Evolutionary conservation across 2,329 filamentous ascomycete genomes (phyloP), one percentile per base, ranked within the genome.

Genomic region (Pseudopithomyces maydicus): DNA sequence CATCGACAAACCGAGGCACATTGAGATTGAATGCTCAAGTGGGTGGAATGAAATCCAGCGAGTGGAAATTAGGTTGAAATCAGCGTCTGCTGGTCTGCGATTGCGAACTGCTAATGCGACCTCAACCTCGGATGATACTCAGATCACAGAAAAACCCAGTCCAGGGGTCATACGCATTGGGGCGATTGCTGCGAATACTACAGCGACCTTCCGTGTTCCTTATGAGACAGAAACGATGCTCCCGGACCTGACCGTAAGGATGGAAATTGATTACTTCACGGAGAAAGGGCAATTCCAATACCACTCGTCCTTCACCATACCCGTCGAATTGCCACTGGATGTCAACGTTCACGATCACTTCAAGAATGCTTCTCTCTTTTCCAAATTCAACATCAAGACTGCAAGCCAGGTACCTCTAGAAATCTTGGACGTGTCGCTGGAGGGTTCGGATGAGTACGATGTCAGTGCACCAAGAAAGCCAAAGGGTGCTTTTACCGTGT

Each of bases 341-440:
- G 95, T 99, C 60, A 98, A 98, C 63, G 95, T 99, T 6, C 93
- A 98, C 68, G 95, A 99, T 66, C 86, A 96, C 26, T 98, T 98
- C 80, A 96, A 97, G 72, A 87, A 91, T 61, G 80, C 87, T 7
- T 83, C 86, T 0, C 82, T 98, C 0, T 95, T 95, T 70, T 97
- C 93, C 0, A 89, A 89, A 10, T 99, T 99, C 73, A 96, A 91
- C 14, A 89, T 99, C 51, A 92, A 91, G 12, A 92, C 93, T 0
- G 89, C 91, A 1, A 91, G 84, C 54, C 74, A 85, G 22, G 88
- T 89, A 29, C 95, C 95, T 0, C 75, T 98, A 10, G 85, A 90
- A 3, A 79, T 99, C 6, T 82, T 90, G 44, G 84, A 84, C 52
- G 91, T 90, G 62, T 82, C 86, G 51, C 83, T 99, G 0, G 76